Evolutionary conservation across 208 protist species (phyloP), one percentile per base, ranked within the genome.

Genomic region (Phytomonas francai): DNA sequence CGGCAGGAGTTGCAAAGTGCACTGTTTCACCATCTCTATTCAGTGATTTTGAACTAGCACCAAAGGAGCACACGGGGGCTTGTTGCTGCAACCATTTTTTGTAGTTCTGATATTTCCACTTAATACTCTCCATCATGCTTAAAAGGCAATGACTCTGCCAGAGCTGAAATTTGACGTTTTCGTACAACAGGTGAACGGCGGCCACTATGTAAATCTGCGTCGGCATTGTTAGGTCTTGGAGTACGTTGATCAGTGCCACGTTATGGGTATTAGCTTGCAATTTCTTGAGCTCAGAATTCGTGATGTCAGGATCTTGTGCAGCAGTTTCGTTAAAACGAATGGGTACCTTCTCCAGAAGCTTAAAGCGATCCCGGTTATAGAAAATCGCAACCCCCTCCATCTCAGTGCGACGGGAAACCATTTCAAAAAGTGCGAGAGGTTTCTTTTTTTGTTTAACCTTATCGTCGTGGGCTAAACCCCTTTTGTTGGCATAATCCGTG

Each of bases 351-450:
- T 95, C 85, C 30, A 87, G 64, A 51, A 78, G 58, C 9, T 80
- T 76, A 64, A 95, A 92, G 45, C 90, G 90, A 0, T 59, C 56
- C 30, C 71, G 63, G 29, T 84, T 72, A 70, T 83, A 95, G 71
- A 89, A 92, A 39, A 93, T 82, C 31, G 79, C 80, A 12, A 92
- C 85, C 14, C 90, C 90, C n/a, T 95, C 90, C 81, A 90, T 89
- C 67, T 95, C 90, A 11, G 80, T 75, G 57, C 76, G 70, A 29
- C 75, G 80, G 19, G 45, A 54, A 54, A 54, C 45, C 11, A 54
- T 19, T 22, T 54, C 45, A 22, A 54, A 9, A 54, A 54, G 45
- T 22, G 19, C 45, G 6, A 54, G 45, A 25, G 8, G 19, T 6
- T 54, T 54, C 25, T 54, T 54, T 54, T 36, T 16, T 29, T 16